A percentile compares a stretch with the other conserved stretches of the same genome.
phyloP scores from a whole-genome alignment of 352 stramenopile species.

The Thraustochytrium striatum region DNA sequence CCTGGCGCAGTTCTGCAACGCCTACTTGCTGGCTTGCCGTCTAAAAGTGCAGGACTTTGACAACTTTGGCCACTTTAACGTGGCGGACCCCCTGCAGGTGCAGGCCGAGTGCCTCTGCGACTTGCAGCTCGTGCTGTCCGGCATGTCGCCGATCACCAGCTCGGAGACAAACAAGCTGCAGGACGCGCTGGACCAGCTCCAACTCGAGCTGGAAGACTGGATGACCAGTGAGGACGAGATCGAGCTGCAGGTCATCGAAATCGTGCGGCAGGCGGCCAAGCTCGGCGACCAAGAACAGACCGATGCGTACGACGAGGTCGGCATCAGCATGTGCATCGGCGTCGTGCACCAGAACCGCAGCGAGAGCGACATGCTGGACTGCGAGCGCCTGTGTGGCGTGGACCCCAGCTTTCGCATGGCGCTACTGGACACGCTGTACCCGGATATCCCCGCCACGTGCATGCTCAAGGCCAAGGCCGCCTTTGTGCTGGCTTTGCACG shows the following conservation, averaged over 20 bases:
- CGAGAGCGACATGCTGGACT: slow-evolving; percentile 7
- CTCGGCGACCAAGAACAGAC: background rate
- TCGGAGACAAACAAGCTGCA: slow-evolving; percentile 45
- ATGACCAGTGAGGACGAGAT: slow-evolving; percentile 38
- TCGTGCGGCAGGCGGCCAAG: background rate
- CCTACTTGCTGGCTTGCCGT: background rate
- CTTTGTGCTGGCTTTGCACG: slow-evolving; percentile 38
- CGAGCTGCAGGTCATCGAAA: slow-evolving; percentile 28
- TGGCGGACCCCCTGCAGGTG: background rate
- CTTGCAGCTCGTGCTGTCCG: slow-evolving; percentile 33
- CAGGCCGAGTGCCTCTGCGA: slow-evolving; percentile 34
- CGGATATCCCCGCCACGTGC: background rate
- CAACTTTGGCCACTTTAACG: slow-evolving; percentile 6
- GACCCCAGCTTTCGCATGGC: slow-evolving; percentile 38
- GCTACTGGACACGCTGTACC: background rate
- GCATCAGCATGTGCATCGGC: slow-evolving; percentile 46
- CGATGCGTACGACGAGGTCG: background rate
- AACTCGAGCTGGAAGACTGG: slow-evolving; percentile 45
- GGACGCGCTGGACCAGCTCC: slow-evolving; percentile 39
- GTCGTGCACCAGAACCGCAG: slow-evolving; percentile 29
- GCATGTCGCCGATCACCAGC: slow-evolving; percentile 33
- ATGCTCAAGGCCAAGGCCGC: slow-evolving; percentile 44
- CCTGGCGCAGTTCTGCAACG: slow-evolving; percentile 43
- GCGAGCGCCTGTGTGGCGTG: slow-evolving; percentile 32
- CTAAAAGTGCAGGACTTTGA: background rate